phyloP scores from a whole-genome alignment of 163 green algal species.

The Volvox carteri region DNA sequence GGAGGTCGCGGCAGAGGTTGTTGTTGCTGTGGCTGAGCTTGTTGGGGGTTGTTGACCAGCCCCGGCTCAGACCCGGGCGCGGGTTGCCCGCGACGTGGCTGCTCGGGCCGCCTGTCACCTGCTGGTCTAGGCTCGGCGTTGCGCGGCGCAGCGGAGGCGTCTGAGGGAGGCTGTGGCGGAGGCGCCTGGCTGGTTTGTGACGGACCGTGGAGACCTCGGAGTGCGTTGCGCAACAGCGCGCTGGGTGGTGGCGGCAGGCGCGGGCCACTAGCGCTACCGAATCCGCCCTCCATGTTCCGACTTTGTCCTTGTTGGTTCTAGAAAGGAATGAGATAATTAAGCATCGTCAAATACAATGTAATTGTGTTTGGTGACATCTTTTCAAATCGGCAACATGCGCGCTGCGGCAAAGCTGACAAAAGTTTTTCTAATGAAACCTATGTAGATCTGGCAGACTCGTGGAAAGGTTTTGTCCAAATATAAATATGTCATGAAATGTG shows the following conservation, averaged over 20 bases:
- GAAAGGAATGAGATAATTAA: too few relatives aligned
- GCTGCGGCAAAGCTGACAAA: too few relatives aligned
- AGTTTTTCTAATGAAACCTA: too few relatives aligned
- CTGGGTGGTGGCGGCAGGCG: not conserved
- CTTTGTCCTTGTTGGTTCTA: too few relatives aligned
- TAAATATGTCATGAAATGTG: too few relatives aligned
- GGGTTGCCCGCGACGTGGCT: not conserved
- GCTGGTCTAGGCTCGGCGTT: not conserved
- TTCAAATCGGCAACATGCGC: too few relatives aligned
- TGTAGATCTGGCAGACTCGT: too few relatives aligned
- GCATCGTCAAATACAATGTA: too few relatives aligned
- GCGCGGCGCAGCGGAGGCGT: not conserved
- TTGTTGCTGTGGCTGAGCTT: not conserved
- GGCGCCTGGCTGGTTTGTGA: not conserved
- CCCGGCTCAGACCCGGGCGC: not conserved
- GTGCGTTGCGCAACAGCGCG: constrained; percentile 17
- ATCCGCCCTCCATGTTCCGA: not conserved
- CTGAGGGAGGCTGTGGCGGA: not conserved
- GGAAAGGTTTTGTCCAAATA: too few relatives aligned
- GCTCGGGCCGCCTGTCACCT: not conserved
- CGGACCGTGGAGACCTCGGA: not conserved
- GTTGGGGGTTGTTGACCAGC: not conserved
- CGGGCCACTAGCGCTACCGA: not conserved
- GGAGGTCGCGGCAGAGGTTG: too few relatives aligned
- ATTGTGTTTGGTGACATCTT: too few relatives aligned